A percentile compares a stretch with the other conserved stretches of the same genome.
These are phyloP conservation scores for Coniochaeta prunicola DNA, from an alignment of 2,329 filamentous ascomycete genomes.

Conservation along the genomic window DNA sequence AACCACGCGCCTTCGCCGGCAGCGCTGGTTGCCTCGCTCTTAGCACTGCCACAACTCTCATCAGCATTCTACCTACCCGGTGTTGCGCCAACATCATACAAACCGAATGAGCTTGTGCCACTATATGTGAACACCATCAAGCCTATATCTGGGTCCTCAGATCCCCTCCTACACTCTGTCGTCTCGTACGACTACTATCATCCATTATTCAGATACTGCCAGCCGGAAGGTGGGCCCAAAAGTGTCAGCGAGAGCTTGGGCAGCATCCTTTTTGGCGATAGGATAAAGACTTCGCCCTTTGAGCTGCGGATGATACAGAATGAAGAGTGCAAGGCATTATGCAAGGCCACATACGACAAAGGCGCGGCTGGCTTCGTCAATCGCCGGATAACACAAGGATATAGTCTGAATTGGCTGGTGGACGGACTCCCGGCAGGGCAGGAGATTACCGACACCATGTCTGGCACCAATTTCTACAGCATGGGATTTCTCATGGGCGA, in stretches of 20 bases:
- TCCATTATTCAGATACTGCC: constrained; percentile 79
- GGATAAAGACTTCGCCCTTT: constrained; percentile 95
- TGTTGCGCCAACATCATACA: constrained; percentile 90
- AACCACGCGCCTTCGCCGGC: constrained; percentile 35
- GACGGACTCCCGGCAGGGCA: constrained; percentile 91
- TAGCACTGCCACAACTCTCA: constrained; percentile 45
- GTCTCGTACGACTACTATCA: constrained; percentile 97
- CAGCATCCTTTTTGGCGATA: constrained; percentile 94
- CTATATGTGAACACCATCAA: constrained; percentile 91
- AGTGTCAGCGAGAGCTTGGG: constrained; percentile 83
- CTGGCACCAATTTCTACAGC: constrained; percentile 75
- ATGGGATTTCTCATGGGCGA: constrained; percentile 80
- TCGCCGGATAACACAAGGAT: constrained; percentile 71
- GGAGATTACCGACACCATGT: constrained; percentile 67
- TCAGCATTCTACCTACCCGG: constrained; percentile 93
- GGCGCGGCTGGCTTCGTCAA: constrained; percentile 74
- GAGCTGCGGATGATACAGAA: constrained; percentile 81
- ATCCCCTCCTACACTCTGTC: constrained; percentile 81
- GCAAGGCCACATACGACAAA: constrained; percentile 56
- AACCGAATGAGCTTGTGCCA: constrained; percentile 69
- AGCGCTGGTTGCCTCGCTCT: constrained; percentile 41
- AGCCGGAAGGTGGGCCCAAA: constrained; percentile 67
- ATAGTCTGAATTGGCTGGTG: constrained; percentile 92
- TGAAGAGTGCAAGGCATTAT: constrained; percentile 79
- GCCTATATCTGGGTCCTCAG: constrained; percentile 68